Evolutionary conservation across 1,284 basidiomycete genomes (phyloP), one percentile per base, ranked within the genome.

Genomic region (Apiotrichum domesticum): DNA sequence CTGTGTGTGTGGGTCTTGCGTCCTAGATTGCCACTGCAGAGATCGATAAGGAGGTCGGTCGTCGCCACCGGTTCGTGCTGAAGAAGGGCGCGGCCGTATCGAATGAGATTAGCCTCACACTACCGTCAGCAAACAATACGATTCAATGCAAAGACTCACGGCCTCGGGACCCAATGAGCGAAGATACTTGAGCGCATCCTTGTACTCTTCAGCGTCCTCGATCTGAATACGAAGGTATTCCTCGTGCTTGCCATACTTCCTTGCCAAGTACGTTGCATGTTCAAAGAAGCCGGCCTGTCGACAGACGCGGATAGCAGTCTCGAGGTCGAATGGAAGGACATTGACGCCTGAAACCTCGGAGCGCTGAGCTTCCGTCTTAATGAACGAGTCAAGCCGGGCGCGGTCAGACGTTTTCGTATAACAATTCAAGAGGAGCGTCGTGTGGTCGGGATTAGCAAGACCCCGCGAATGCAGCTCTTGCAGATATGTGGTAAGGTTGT

Each of bases 341-440:
- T 84, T 83, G 77, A 79, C 62, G 11, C 79, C 76, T 15, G 66
- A 62, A 74, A 70, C 64, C 74, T 68, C 59, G 68, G 77, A 63
- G 33, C 69, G 56, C 33, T 77, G 70, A 2, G 87, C 84, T 70
- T 91, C 88, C 1, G 88, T 86, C 73, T 89, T 90, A 79, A 98
- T 90, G 75, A 99, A 98, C 54, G 82, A 84, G 68, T 98, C 92
- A 1, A 98, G 83, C 9, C 91, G 85, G 0, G 84, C 78, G 13
- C 92, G 86, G 66, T 98, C 94, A 59, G 92, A 92, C 14, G 96
- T 85, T 73, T 98, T 98, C 46, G 95, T 96, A 75, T 97, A 98
- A 39, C 94, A 95, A 72, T 96, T 96, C 29, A 96, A 82, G 3
- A 96, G 81, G 2, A 99, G 84, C 0, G 96, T 98, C 0, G 94